phyloP scores from a whole-genome alignment of 106 monocot species.

The Alisma plantagoaquatica region DNA sequence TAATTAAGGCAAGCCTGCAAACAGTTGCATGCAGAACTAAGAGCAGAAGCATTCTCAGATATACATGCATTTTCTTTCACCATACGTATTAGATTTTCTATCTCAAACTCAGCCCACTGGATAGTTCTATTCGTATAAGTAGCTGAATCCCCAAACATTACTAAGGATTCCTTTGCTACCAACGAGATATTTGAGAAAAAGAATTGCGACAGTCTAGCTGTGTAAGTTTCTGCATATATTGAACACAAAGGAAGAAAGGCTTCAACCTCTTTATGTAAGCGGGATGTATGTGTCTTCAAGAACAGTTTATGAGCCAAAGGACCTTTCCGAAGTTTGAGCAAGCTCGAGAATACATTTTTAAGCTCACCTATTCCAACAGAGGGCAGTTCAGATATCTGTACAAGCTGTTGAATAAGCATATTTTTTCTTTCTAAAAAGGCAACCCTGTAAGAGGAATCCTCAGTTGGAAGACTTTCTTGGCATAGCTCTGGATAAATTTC shows the following conservation, averaged over 20 bases:
- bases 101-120: constrained; percentile 90
- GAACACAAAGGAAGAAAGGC: constrained; percentile 80
- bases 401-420: constrained; percentile 75
- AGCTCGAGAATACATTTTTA: constrained; percentile 57
- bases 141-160: constrained; percentile 58
- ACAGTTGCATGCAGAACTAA: constrained; percentile 75
- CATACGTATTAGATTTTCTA: constrained; percentile 59
- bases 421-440: constrained; percentile 51
- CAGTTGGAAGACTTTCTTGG: constrained; percentile 20
- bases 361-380: constrained; percentile 45
- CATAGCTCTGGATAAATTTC: constrained; percentile 19
- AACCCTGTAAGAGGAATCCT: constrained; percentile 40
- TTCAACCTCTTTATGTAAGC: constrained; percentile 63
- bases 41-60: constrained; percentile 47
- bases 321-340: constrained; percentile 70
- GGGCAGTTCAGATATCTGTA: constrained; percentile 53
- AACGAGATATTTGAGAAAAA: constrained; percentile 78
- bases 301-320: constrained; percentile 71
- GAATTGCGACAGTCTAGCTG: constrained; percentile 77
- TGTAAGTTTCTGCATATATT: constrained; percentile 66
- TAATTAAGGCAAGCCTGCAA: constrained; percentile 68
- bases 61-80: constrained; percentile 76
- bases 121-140: constrained; percentile 54
- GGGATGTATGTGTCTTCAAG: constrained; percentile 51
- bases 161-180: constrained; percentile 52